Evolutionary conservation across 768 basidiomycete species (phyloP).

Genomic region (Boletus insuetus): DNA sequence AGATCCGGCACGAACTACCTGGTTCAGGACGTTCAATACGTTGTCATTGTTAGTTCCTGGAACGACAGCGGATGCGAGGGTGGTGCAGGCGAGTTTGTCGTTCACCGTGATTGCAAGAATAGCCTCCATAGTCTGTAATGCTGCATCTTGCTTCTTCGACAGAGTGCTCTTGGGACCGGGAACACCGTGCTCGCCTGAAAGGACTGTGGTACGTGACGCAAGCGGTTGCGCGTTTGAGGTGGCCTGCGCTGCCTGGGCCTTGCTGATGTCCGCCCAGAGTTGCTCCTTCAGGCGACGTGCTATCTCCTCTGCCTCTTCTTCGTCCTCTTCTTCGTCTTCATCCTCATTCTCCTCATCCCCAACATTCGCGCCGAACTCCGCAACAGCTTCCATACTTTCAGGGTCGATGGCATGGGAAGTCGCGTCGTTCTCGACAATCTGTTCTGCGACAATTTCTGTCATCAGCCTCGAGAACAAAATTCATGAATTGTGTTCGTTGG

Average conservation of each 20-base stretch:
- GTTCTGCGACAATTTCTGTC: constrained; percentile 11
- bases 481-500: constrained; percentile 8
- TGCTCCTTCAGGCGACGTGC: constrained; percentile 73
- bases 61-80: constrained; percentile 51
- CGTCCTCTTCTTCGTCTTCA: constrained; percentile 51
- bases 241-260: constrained; percentile 49
- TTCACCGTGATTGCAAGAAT: constrained; percentile 58
- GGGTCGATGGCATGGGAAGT: not conserved
- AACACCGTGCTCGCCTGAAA: constrained; percentile 6
- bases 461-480: constrained; percentile 7
- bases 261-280: constrained; percentile 73
- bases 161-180: constrained; percentile 9
- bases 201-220: not conserved
- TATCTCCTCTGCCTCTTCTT: constrained; percentile 70
- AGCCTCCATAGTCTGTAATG: constrained; percentile 60
- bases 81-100: constrained; percentile 53
- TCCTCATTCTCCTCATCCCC: constrained; percentile 45
- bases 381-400: not conserved
- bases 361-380: constrained; percentile 33
- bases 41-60: constrained; percentile 43
- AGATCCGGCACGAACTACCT: constrained; percentile 43
- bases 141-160: constrained; percentile 53
- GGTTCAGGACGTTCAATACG: constrained; percentile 55
- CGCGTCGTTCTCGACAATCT: constrained; percentile 1
- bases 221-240: constrained; percentile 18